Conservation (phyloP, 2,329 filamentous ascomycete genomes). For the Exophiala aquamarina region DNA sequence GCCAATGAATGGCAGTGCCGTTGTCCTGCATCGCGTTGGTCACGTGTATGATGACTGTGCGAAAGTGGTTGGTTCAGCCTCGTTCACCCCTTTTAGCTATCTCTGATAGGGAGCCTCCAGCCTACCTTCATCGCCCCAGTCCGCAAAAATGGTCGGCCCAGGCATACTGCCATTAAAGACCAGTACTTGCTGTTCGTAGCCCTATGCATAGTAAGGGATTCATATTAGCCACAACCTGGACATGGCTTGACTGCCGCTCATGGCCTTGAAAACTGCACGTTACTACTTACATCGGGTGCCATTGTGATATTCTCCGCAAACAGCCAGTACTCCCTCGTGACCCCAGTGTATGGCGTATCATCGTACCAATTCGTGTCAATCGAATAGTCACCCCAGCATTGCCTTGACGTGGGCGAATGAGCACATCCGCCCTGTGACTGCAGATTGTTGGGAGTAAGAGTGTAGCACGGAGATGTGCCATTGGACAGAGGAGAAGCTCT, state of each 20-base stretch:
- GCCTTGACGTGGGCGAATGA: constrained; percentile 1
- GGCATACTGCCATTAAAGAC: constrained; percentile 52
- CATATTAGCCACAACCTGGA: no score
- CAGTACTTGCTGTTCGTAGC: constrained; percentile 39
- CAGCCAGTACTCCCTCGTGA: constrained; percentile 42
- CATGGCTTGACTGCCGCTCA: no score
- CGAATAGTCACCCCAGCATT: constrained; percentile 32
- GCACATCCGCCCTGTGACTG: constrained; percentile 2
- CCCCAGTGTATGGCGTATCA: constrained; percentile 34
- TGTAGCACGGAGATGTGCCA: background rate
- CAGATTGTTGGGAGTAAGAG: background rate
- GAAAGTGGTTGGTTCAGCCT: constrained; percentile 25
- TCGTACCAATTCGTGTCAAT: constrained; percentile 38
- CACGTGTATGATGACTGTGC: constrained; percentile 33
- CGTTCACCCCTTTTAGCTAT: background rate
- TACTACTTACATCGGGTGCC: constrained; percentile 44
- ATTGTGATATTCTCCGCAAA: constrained; percentile 44
- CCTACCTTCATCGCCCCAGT: constrained; percentile 48
- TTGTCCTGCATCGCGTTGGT: constrained; percentile 36
- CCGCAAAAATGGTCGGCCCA: constrained; percentile 51
- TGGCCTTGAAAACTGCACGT: no score
- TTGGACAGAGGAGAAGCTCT: background rate
- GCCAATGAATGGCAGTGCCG: constrained; percentile 44
- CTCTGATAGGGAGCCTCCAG: constrained; percentile 38
- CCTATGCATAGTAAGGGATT: constrained; percentile 28